Conservation (phyloP, 129 eudicot species). For the Tanacetum coccineum region DNA sequence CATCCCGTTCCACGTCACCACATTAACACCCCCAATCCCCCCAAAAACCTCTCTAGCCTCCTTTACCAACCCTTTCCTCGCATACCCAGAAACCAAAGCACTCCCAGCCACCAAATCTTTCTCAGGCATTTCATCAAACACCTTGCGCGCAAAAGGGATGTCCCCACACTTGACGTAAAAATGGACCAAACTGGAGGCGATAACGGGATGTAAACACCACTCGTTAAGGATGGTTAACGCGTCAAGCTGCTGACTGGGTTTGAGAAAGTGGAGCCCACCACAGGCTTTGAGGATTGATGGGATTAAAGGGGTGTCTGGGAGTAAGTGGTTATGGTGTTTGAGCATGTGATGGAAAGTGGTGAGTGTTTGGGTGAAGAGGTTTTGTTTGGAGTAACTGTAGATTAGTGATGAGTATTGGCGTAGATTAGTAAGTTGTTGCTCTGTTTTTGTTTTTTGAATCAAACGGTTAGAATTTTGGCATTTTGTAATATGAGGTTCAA, state of each 20-base stretch:
- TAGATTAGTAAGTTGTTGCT: no score
- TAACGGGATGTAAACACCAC: constrained; percentile 53
- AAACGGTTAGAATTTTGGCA: no score
- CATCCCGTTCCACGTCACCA: constrained; percentile 84
- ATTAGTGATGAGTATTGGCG: no score
- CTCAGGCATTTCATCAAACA: no score
- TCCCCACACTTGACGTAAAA: constrained; percentile 53
- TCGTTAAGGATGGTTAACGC: constrained; percentile 51
- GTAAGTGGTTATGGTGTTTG: not conserved
- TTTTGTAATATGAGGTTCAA: no score
- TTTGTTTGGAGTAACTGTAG: no score
- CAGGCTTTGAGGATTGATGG: constrained; percentile 67
- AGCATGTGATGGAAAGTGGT: no score
- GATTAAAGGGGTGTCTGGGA: constrained; percentile 53
- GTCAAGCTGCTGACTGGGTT: constrained; percentile 54
- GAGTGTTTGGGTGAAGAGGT: no score
- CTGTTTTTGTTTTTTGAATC: no score
- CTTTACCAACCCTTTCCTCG: constrained; percentile 46
- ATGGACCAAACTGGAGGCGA: constrained; percentile 61
- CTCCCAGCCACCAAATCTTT: no score
- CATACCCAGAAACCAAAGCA: constrained; percentile 81
- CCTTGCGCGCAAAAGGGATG: constrained; percentile 38
- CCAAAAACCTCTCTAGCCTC: constrained; percentile 43
- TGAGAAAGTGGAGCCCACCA: constrained; percentile 29
- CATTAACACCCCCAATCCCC: constrained; percentile 43